Conservation (phyloP, 1,139 yeast genomes). For the Keqinozyma sinolaborantium region DNA sequence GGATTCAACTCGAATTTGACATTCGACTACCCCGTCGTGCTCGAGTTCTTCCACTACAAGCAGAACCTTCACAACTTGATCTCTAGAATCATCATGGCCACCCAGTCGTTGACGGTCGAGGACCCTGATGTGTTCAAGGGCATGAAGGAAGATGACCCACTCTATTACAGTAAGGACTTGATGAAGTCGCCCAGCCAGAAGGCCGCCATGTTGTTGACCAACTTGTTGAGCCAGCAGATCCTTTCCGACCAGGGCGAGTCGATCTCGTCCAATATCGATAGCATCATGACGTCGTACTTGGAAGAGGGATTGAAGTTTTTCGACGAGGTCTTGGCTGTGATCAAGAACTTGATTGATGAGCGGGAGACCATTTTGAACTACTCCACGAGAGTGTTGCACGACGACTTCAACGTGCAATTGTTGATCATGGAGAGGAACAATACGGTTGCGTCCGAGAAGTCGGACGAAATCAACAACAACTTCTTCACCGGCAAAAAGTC, state of each 20-base stretch:
- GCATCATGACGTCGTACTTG: constrained; percentile 43
- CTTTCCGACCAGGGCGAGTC: constrained; percentile 37
- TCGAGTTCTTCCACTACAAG: constrained; percentile 72
- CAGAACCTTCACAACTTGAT: constrained; percentile 69
- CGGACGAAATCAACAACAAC: constrained; percentile 35
- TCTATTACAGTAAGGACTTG: constrained; percentile 38
- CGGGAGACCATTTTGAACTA: constrained; percentile 67
- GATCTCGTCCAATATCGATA: constrained; percentile 48
- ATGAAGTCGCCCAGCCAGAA: constrained; percentile 46
- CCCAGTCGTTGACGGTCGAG: constrained; percentile 66
- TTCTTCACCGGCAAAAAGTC: constrained; percentile 35
- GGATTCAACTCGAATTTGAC: constrained; percentile 25
- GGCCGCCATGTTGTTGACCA: constrained; percentile 45
- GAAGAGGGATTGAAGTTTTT: constrained; percentile 43
- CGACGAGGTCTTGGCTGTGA: constrained; percentile 39
- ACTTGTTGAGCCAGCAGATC: constrained; percentile 43
- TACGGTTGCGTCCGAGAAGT: constrained; percentile 39
- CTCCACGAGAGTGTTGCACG: constrained; percentile 75
- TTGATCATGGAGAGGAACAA: constrained; percentile 61
- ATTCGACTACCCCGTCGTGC: constrained; percentile 59
- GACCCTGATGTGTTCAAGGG: constrained; percentile 74
- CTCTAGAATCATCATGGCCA: constrained; percentile 58
- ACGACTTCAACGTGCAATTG: constrained; percentile 62
- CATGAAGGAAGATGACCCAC: constrained; percentile 53
- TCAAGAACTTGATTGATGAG: constrained; percentile 63